Base-by-base conservation (phyloP, 257 asterid species). In the Solanum commersonii region DNA sequence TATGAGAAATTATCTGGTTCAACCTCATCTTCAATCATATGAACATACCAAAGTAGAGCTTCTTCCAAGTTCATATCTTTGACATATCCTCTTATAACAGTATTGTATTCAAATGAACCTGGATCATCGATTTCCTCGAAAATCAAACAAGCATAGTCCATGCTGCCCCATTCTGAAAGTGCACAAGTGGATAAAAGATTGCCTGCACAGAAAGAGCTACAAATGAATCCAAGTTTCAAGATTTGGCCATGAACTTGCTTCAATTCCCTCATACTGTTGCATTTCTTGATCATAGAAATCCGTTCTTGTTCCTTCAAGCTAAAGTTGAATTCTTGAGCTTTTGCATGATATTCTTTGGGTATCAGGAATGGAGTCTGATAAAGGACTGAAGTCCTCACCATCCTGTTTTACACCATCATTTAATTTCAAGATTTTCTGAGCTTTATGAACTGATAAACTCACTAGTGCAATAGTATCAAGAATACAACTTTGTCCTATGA, bases 141-240 rank as follows among this genome's bases (percentile, higher is more conserved):
- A 86, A 96, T 91, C 46, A 98, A 92, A 93, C 94, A 90, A 0
- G 99, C 99, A 16, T 96, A 95, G 34, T 92, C 98, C 96, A 96
- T 93, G 91, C 98, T 96, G 67, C 98, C 95, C 98, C 97, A 96
- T 33, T 92, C 94, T 29, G 98, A 90, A 23, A 93, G 94, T 34
- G 99, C 98, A 92, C 98, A 93, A 37, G 98, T 88, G 33, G 98
- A 83, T 34, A 95, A 87, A 85, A 96, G 97, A 92, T 90, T 95
- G 95, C 95, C 93, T 16, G 93, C 91, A 77, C 94, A 94, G 40
- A 91, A 92, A 38, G 98, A 88, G 91, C 93, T 92, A 87, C 91
- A 90, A 40, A 92, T 88, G 6, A 96, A 77, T 59, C 99, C 99
- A 74, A 91, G n/a, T 83, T 96, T 96, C 87, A 96, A 88, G 87